These are phyloP conservation scores for Fusarium piperis DNA, from an alignment of 2,329 filamentous ascomycete genomes.

Conservation along the genomic window DNA sequence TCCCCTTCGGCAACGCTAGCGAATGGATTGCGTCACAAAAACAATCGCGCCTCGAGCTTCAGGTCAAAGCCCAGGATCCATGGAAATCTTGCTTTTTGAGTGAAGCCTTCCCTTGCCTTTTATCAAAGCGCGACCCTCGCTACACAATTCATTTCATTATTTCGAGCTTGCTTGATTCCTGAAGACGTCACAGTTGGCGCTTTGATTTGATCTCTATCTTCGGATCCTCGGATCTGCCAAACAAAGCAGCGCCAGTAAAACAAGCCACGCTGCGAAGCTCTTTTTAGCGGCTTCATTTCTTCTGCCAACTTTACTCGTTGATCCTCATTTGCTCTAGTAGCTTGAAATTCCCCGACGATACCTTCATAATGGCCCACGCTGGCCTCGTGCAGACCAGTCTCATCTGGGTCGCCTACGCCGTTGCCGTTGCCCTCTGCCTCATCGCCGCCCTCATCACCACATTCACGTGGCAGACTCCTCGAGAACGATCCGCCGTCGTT, in stretches of 20 bases:
- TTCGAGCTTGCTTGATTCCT: not conserved
- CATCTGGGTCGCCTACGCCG: constrained; percentile 94
- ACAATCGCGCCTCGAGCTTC: constrained; percentile 23
- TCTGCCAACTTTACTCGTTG: constrained; percentile 6
- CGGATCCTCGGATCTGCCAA: constrained; percentile 17
- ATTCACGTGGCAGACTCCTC: constrained; percentile 89
- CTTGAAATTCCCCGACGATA: not conserved
- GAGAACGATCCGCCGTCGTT: constrained; percentile 84
- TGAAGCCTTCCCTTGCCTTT: constrained; percentile 14
- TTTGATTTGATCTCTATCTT: constrained; percentile 13
- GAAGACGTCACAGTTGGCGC: constrained; percentile 24
- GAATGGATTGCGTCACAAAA: constrained; percentile 42
- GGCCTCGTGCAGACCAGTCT: constrained; percentile 84
- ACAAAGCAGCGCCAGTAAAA: constrained; percentile 3
- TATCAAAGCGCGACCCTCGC: constrained; percentile 9
- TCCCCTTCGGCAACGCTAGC: constrained; percentile 26
- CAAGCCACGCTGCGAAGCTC: constrained; percentile 16
- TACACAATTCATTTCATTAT: not conserved
- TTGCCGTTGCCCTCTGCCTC: constrained; percentile 81
- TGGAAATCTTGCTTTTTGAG: constrained; percentile 26
- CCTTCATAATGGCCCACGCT: constrained; percentile 53
- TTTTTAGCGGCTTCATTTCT: constrained; percentile 16
- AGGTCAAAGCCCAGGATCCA: constrained; percentile 15
- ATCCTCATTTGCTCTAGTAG: constrained; percentile 10
- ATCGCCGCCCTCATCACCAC: constrained; percentile 85